Base-by-base conservation (phyloP, 129 eudicot genomes). In the Deinandra increscens region DNA sequence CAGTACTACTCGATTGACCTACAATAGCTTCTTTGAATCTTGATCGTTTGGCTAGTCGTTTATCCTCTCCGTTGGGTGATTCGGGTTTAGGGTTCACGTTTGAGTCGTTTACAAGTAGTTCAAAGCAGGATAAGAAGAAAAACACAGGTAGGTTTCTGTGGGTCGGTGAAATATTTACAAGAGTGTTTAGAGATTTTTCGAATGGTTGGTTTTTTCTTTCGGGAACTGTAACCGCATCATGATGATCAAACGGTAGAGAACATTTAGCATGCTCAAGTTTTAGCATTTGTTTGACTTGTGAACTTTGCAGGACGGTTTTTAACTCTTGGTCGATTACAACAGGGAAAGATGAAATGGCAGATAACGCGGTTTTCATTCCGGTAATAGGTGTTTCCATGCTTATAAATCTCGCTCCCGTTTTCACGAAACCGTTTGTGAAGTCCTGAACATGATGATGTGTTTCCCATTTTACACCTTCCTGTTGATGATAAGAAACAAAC, bases 381-480 rank as follows among this genome's bases (percentile, higher is more conserved):
- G 71, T 71, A 38, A 86, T 66, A 1, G 81, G 60, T 13, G 83
- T 64, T 69, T 90, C 95, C 22, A 87, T 68, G 38, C 69, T 63
- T 71, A n/a, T n/a, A n/a, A 89, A 53, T 75, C 82, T 64, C 6
- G 69, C 83, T 69, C 66, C 87, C 34, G 78, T 86, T 12, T 86
- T 68, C 37, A 53, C 46, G 66, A 46, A 44, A 14, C 61, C 12
- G 66, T 13, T 64, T 19, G 63, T 79, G 43, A 65, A 66, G 69
- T 67, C 64, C 18, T 75, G 67, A 29, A 82, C 36, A 12, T 68
- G 80, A 12, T 68, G 80, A 22, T 80, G 82, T 17, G 60, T 82
- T 51, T 90, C 97, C 95, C 91, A 90, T 36, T 59, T 68, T 70
- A 82, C 60, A 26, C 88, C 95, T 46, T 82, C 85, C 95, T 90